Conservation (phyloP, 164 flowering plant species). For the Pachysandra terminalis region DNA sequence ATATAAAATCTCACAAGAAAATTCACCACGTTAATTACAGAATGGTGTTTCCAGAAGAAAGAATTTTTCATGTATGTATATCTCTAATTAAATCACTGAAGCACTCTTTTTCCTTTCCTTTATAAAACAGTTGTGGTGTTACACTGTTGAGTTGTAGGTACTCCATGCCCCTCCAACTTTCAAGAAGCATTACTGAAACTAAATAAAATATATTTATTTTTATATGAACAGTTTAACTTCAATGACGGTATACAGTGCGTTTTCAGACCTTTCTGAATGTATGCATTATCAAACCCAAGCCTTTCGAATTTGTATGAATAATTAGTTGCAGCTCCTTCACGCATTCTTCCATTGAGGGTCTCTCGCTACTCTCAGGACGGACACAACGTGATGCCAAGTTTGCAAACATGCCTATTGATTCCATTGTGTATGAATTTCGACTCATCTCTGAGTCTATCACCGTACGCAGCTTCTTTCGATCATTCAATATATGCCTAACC, state of each 20-base stretch:
- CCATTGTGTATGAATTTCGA: constrained; percentile 67
- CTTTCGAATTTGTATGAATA: constrained; percentile 53
- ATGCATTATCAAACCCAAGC: constrained; percentile 46
- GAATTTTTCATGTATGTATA: too few species aligned
- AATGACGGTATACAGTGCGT: background rate
- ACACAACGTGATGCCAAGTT: constrained; percentile 93
- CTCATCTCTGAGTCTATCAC: constrained; percentile 78
- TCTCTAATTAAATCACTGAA: background rate
- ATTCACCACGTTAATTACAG: background rate
- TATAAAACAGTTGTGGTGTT: background rate
- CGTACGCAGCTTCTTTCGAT: constrained; percentile 74
- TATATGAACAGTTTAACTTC: background rate
- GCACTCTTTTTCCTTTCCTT: background rate
- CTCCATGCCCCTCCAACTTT: background rate
- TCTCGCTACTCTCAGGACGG: constrained; percentile 69
- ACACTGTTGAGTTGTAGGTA: background rate
- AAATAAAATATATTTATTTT: background rate
- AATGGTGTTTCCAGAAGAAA: background rate
- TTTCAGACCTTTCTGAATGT: constrained; percentile 42
- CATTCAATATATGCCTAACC: constrained; percentile 76
- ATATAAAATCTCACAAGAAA: background rate
- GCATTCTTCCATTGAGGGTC: constrained; percentile 84
- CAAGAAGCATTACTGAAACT: background rate
- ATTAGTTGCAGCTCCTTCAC: constrained; percentile 73
- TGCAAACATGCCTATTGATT: constrained; percentile 79